These are phyloP conservation scores for Blumeriella jaapii DNA, from an alignment of 2,329 filamentous ascomycete genomes.

Conservation along the genomic window DNA sequence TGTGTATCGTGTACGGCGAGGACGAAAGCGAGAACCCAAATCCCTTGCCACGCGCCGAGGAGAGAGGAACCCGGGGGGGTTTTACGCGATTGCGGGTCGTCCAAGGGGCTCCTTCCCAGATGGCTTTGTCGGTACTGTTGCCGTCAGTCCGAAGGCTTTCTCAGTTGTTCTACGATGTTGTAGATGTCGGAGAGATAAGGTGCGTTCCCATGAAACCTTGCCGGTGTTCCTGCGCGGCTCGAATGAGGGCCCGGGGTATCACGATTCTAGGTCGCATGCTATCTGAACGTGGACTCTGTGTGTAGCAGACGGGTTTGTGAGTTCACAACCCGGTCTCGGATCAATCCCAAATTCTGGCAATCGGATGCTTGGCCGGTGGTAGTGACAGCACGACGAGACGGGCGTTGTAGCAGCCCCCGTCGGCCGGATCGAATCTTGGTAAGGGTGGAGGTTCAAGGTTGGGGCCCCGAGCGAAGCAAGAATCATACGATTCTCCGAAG, in stretches of 20 bases:
- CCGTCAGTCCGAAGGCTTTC: conserved; percentile 7
- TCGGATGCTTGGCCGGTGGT: conserved; percentile 14
- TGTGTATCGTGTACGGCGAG: conserved; percentile 32
- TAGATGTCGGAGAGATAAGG: too few relatives aligned
- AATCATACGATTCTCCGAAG: conserved; percentile 15
- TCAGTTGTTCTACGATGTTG: too few relatives aligned
- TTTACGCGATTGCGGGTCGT: conserved; percentile 23
- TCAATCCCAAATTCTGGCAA: conserved; percentile 14
- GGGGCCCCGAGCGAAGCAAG: conserved; percentile 1
- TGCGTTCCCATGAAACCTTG: conserved; percentile 22
- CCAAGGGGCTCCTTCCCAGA: conserved; percentile 11
- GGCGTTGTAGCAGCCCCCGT: conserved; percentile 13
- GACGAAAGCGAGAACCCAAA: conserved; percentile 34
- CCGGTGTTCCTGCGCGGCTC: conserved; percentile 7
- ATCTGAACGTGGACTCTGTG: conserved; percentile 32
- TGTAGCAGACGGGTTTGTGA: conserved; percentile 36
- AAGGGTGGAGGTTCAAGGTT: too few relatives aligned
- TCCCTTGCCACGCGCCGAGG: conserved; percentile 31
- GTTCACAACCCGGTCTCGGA: conserved; percentile 17
- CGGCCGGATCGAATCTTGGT: conserved; percentile 17
- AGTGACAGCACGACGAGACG: conserved; percentile 18
- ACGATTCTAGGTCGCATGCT: conserved; percentile 25
- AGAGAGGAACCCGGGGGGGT: conserved; percentile 27
- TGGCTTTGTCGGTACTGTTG: conserved; percentile 3
- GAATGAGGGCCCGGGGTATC: conserved; percentile 9